phyloP scores from a whole-genome alignment of 148 eudicot species.

The Rhododendron ferrugineum region DNA sequence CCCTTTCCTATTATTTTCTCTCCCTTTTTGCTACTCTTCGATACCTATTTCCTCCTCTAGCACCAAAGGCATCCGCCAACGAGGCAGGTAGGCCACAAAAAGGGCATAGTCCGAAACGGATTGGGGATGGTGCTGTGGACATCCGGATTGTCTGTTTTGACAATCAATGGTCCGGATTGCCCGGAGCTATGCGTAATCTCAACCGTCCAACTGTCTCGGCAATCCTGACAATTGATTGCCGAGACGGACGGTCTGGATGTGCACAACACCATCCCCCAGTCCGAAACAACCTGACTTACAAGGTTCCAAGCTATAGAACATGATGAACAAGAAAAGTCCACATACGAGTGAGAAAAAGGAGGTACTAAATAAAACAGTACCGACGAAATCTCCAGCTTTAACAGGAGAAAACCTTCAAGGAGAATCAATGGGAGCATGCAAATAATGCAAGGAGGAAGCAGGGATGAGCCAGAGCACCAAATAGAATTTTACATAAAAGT shows the following conservation, averaged over 20 bases:
- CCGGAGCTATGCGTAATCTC: too few species aligned
- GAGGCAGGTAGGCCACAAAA: background rate
- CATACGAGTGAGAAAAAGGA: background rate
- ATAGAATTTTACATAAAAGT: background rate
- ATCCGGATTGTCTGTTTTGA: too few species aligned
- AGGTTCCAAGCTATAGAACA: background rate
- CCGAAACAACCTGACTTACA: background rate
- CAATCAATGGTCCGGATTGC: too few species aligned
- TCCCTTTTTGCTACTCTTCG: background rate
- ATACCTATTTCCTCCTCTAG: background rate
- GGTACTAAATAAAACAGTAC: background rate
- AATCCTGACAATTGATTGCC: too few species aligned
- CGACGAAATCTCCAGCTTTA: background rate
- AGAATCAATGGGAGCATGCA: background rate
- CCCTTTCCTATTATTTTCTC: too few species aligned
- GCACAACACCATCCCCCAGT: too few species aligned
- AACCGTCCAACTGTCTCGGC: too few species aligned
- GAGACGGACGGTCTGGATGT: too few species aligned
- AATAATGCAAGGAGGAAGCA: background rate
- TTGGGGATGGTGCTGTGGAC: too few species aligned
- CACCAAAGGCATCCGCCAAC: background rate
- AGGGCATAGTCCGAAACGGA: too few species aligned
- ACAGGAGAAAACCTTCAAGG: background rate
- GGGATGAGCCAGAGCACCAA: background rate
- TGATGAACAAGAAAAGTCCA: background rate